These are phyloP conservation scores for Penicillium daleae DNA, from an alignment of 495 filamentous ascomycete genomes.

Conservation along the genomic window DNA sequence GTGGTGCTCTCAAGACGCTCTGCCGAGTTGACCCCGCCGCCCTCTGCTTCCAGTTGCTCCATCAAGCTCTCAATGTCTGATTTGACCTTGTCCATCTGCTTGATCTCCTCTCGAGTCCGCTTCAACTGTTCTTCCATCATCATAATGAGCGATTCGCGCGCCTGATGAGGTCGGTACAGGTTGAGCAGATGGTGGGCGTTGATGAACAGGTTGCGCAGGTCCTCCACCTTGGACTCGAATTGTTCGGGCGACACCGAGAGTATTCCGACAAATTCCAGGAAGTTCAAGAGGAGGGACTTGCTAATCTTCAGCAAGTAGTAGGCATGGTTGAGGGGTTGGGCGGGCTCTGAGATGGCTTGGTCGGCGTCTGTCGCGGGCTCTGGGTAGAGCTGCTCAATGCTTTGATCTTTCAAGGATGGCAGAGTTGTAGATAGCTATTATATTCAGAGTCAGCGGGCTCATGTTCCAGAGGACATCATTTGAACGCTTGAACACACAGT, in stretches of 20 bases:
- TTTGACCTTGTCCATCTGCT: constrained; percentile 71
- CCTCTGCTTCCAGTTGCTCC: constrained; percentile 60
- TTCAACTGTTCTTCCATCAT: constrained; percentile 92
- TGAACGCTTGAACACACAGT: constrained; percentile 44
- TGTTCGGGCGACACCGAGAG: constrained; percentile 65
- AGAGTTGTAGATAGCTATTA: constrained; percentile 62
- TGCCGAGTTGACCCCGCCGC: constrained; percentile 22
- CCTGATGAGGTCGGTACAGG: constrained; percentile 94
- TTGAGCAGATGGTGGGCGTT: constrained; percentile 93
- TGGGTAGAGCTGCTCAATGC: constrained; percentile 71
- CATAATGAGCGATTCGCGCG: constrained; percentile 82
- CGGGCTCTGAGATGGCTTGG: constrained; percentile 39
- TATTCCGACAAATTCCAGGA: constrained; percentile 76
- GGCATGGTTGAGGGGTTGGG: constrained; percentile 63
- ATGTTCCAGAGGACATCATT: background rate
- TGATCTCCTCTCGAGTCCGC: constrained; percentile 73
- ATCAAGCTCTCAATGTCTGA: constrained; percentile 72
- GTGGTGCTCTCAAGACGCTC: constrained; percentile 7
- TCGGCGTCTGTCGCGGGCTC: constrained; percentile 43
- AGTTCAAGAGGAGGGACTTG: constrained; percentile 82
- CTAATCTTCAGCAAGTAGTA: constrained; percentile 77
- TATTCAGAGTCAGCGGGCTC: constrained; percentile 3
- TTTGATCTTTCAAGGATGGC: constrained; percentile 67
- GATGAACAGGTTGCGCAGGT: constrained; percentile 78
- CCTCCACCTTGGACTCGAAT: constrained; percentile 66